Conservation (phyloP, 371 early-diverging fungal genomes). For the Choanephora cucurbitarum region DNA sequence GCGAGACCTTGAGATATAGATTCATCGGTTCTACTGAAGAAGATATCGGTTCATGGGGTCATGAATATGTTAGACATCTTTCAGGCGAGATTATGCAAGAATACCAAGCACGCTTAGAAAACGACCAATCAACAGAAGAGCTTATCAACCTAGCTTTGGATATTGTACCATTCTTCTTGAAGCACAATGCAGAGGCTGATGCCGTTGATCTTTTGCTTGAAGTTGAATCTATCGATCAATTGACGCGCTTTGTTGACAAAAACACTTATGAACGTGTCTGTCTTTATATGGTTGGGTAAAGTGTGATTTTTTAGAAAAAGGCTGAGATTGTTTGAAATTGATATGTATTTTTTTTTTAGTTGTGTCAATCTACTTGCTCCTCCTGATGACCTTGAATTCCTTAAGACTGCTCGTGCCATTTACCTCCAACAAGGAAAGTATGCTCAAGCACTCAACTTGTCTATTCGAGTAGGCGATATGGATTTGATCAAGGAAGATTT, state of each 20-base stretch:
- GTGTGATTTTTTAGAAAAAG: too few species aligned
- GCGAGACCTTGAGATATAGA: slow-evolving; percentile 85
- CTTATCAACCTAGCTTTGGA: slow-evolving; percentile 75
- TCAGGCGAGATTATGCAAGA: slow-evolving; percentile 92
- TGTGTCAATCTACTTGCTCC: slow-evolving; percentile 90
- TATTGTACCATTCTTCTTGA: slow-evolving; percentile 92
- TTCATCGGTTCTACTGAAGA: slow-evolving; percentile 77
- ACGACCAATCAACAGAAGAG: slow-evolving; percentile 61
- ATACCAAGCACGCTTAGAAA: slow-evolving; percentile 66
- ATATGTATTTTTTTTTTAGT: slow-evolving; percentile 39
- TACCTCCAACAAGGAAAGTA: slow-evolving; percentile 81
- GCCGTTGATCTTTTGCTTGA: slow-evolving; percentile 95
- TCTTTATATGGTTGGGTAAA: slow-evolving; percentile 88
- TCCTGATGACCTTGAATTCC: slow-evolving; percentile 85
- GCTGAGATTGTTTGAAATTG: too few species aligned
- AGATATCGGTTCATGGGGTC: slow-evolving; percentile 95
- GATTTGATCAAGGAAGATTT: slow-evolving; percentile 89
- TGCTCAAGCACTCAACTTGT: slow-evolving; percentile 82
- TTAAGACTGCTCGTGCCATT: slow-evolving; percentile 88
- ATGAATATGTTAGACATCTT: slow-evolving; percentile 96
- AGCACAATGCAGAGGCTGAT: slow-evolving; percentile 94
- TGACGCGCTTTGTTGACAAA: slow-evolving; percentile 84
- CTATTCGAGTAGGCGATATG: slow-evolving; percentile 82
- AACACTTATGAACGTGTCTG: slow-evolving; percentile 95
- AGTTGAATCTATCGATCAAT: slow-evolving; percentile 78